phyloP scores from a whole-genome alignment of 768 basidiomycete species.

The Rhodosporidiobolus odoratus region DNA sequence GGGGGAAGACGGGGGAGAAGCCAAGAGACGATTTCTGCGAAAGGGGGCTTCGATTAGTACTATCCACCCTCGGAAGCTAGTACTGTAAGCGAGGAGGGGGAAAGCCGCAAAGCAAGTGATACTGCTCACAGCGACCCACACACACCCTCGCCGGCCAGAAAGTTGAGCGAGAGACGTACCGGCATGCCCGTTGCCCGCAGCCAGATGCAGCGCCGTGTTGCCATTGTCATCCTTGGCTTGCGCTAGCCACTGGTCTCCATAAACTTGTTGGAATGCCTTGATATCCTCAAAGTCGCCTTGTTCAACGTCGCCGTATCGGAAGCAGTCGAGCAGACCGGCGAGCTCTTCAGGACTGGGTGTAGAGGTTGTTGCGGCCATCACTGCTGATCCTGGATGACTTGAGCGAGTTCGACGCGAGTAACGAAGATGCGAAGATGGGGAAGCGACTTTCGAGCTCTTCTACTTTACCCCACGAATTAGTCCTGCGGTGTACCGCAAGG shows the following conservation, averaged over 20 bases:
- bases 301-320: slow-evolving; percentile 42
- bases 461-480: not conserved
- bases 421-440: not conserved
- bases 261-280: slow-evolving; percentile 31
- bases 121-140: no score
- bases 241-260: slow-evolving; percentile 33
- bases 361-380: not conserved
- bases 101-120: not conserved
- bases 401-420: not conserved
- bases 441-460: not conserved
- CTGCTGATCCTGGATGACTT: not conserved
- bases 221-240: slow-evolving; percentile 41
- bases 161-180: slow-evolving; percentile 27
- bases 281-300: slow-evolving; percentile 40
- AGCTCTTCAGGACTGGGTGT: slow-evolving; percentile 35
- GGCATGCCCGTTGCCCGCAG: slow-evolving; percentile 42
- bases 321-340: slow-evolving; percentile 42
- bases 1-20: slow-evolving; percentile 29
- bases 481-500: no score
- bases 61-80: no score
- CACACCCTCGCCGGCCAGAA: not conserved
- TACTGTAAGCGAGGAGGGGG: no score
- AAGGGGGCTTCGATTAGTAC: not conserved
- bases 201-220: slow-evolving; percentile 43
- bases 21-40: slow-evolving; percentile 32